Percentiles rank a stretch among this genome's conserved stretches.
These are phyloP conservation scores for Castanospermum australe DNA, from an alignment of 306 rosid genomes.

Conservation along the genomic window DNA sequence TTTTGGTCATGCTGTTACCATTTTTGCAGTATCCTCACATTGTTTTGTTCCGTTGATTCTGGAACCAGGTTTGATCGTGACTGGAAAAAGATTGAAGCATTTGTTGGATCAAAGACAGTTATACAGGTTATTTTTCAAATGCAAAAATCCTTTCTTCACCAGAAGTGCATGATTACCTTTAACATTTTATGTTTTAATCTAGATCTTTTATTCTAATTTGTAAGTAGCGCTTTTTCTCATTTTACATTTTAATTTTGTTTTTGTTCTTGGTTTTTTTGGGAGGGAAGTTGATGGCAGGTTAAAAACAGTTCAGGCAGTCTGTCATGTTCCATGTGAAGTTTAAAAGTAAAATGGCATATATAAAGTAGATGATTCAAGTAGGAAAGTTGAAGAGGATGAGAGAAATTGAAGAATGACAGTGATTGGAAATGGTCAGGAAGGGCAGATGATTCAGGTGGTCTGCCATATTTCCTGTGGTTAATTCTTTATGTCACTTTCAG, in stretches of 20 bases:
- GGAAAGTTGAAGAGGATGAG: not conserved
- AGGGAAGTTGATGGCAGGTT: not conserved
- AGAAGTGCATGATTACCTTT: not conserved
- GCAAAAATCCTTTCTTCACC: not conserved
- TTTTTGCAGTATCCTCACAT: not conserved
- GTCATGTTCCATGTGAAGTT: not conserved
- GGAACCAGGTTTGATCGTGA: constrained; percentile 76
- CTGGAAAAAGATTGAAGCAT: constrained; percentile 93
- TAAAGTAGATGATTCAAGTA: not conserved
- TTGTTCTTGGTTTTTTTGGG: not conserved
- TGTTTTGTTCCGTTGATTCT: not conserved
- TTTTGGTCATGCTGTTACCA: not conserved
- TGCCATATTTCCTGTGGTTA: too few relatives aligned
- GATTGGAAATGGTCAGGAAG: not conserved
- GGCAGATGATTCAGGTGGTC: too few relatives aligned
- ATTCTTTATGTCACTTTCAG: not conserved
- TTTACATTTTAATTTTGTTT: not conserved
- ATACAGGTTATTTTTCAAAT: constrained; percentile 58
- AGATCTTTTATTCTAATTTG: not conserved
- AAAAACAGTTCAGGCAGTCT: not conserved
- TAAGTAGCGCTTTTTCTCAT: not conserved
- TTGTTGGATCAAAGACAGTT: constrained; percentile 78
- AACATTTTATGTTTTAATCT: not conserved
- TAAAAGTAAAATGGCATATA: not conserved
- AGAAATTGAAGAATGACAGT: not conserved